Percentiles rank a stretch among this genome's conserved stretches.
Evolutionary conservation across 2,329 filamentous ascomycete genomes (phyloP).

Genomic region (Stromatinia cepivora): DNA sequence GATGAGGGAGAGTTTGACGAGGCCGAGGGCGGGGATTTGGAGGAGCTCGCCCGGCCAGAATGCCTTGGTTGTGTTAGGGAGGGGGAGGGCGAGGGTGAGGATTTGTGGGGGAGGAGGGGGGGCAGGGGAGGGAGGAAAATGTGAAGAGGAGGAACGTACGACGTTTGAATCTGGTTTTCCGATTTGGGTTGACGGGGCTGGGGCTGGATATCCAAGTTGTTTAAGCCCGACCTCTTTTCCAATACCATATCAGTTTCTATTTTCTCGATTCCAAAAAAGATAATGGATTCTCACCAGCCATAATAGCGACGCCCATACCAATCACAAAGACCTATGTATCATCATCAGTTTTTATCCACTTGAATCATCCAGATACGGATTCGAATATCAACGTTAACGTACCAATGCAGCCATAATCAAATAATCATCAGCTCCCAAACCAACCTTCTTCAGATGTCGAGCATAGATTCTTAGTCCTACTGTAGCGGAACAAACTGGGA

Average conservation of each 20-base stretch:
- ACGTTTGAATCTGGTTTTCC: conserved; percentile 17
- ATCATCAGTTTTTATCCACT: background rate
- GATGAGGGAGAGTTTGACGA: conserved; percentile 22
- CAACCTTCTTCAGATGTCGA: conserved; percentile 3
- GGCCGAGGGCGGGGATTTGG: conserved; percentile 17
- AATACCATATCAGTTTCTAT: background rate
- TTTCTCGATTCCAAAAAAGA: background rate
- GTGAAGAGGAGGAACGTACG: background rate
- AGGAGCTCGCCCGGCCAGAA: conserved; percentile 20
- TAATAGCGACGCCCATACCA: conserved; percentile 16
- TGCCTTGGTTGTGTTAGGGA: background rate
- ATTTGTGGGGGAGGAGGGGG: too few species aligned
- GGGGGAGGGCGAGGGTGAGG: background rate
- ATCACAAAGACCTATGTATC: conserved; percentile 12
- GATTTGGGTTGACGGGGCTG: background rate
- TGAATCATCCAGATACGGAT: background rate
- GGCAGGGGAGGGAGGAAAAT: too few species aligned
- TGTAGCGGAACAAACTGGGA: conserved; percentile 7
- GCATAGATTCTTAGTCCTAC: conserved; percentile 16
- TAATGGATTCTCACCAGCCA: background rate
- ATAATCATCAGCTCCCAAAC: conserved; percentile 21
- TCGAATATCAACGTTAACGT: background rate
- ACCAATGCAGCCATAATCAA: conserved; percentile 19
- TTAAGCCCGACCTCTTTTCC: conserved; percentile 13
- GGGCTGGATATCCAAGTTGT: conserved; percentile 18